phyloP scores from a whole-genome alignment of 148 eudicot genomes.

The Nyssa sinensis region DNA sequence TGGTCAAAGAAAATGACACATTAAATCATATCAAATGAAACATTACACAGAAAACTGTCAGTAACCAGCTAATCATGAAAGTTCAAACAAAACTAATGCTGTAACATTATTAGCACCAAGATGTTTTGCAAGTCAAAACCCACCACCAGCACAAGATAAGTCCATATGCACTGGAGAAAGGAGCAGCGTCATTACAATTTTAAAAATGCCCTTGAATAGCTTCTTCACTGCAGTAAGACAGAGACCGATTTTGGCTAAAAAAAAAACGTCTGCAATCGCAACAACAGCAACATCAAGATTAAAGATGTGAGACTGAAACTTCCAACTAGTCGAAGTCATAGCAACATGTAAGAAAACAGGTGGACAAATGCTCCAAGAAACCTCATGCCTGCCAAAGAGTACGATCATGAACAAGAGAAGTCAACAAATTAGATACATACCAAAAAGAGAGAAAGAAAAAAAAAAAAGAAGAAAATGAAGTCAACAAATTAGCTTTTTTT shows the following conservation, averaged over 20 bases:
- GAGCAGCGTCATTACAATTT: constrained; percentile 1
- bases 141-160: neutral
- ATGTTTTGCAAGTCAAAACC: neutral
- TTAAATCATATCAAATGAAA: neutral
- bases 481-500: too few relatives aligned
- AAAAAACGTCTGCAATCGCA: constrained; percentile 20
- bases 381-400: constrained; percentile 32
- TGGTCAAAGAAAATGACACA: neutral
- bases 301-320: constrained; percentile 28
- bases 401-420: constrained; percentile 1
- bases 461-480: too few relatives aligned
- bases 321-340: constrained; percentile 22
- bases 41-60: constrained; percentile 6
- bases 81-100: constrained; percentile 9
- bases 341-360: constrained; percentile 16
- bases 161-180: constrained; percentile 9
- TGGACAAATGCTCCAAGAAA: constrained; percentile 29
- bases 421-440: constrained; percentile 17
- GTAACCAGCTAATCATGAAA: constrained; percentile 5
- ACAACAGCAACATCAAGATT: constrained; percentile 21
- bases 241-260: constrained; percentile 6
- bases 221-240: neutral
- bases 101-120: constrained; percentile 7
- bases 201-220: neutral
- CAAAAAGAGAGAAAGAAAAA: too few relatives aligned